Percentiles rank a stretch among this genome's conserved stretches.
Conservation (phyloP, 495 filamentous ascomycete species). For the Podospora sp. region DNA sequence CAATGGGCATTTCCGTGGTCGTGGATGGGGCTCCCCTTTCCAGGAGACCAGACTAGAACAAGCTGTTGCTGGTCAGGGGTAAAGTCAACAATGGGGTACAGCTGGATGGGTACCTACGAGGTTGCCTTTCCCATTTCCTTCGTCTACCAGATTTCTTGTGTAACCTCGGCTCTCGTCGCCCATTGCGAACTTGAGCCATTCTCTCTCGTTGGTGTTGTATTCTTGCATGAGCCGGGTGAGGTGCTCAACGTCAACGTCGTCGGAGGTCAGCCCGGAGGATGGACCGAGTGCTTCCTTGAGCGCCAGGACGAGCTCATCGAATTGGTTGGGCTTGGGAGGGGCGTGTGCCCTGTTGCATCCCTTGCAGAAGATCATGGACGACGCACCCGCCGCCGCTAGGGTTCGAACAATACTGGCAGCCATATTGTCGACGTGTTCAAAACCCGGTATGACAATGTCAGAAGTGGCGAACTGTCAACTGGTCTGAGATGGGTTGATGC, state of each 20-base stretch:
- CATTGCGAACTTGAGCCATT: constrained; percentile 76
- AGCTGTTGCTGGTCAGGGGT: constrained; percentile 52
- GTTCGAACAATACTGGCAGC: constrained; percentile 30
- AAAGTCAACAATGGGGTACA: constrained; percentile 7
- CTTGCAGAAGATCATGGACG: constrained; percentile 1
- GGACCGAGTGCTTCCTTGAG: constrained; percentile 73
- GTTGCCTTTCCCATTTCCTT: constrained; percentile 90
- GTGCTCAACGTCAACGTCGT: constrained; percentile 71
- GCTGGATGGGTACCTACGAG: constrained; percentile 56
- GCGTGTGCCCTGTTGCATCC: constrained; percentile 7
- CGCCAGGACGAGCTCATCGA: constrained; percentile 72
- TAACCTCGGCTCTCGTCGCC: constrained; percentile 66
- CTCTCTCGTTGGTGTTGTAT: constrained; percentile 65
- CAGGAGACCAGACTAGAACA: constrained; percentile 89
- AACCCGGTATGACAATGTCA: background rate
- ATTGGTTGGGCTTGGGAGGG: constrained; percentile 44
- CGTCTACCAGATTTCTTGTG: constrained; percentile 86
- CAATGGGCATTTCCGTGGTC: constrained; percentile 88
- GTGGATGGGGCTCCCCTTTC: constrained; percentile 82
- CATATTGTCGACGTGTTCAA: constrained; percentile 24
- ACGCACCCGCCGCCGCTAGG: constrained; percentile 5
- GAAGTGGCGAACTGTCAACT: background rate
- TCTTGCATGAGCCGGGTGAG: constrained; percentile 69
- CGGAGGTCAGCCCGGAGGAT: constrained; percentile 76
- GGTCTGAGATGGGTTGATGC: background rate